A percentile compares a stretch with the other conserved stretches of the same genome.
phyloP scores from a whole-genome alignment of 805 yeast species.

The Candida montana region DNA sequence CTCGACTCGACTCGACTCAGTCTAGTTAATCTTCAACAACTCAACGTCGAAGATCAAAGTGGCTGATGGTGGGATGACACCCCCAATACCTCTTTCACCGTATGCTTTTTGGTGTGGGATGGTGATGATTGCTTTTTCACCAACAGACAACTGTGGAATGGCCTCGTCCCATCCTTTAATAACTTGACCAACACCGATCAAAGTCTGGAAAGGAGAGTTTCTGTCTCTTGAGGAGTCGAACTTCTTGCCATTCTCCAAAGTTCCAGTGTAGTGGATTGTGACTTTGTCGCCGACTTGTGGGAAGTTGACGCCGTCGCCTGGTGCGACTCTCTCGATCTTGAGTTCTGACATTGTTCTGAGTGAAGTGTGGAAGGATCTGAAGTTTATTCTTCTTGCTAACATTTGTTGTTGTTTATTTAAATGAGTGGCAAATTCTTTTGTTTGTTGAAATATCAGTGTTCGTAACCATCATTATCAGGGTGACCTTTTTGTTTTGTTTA shows the following conservation, averaged over 20 bases:
- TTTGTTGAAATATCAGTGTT: too few relatives aligned
- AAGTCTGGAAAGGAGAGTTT: slow-evolving; percentile 91
- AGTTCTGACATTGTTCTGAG: slow-evolving; percentile 24
- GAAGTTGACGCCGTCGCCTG: slow-evolving; percentile 77
- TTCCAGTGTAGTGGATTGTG: slow-evolving; percentile 94
- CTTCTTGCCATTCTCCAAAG: slow-evolving; percentile 90
- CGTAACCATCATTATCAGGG: too few relatives aligned
- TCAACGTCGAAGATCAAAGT: slow-evolving; percentile 85
- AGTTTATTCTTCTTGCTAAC: too few relatives aligned
- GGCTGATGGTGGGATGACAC: slow-evolving; percentile 94
- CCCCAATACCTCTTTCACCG: slow-evolving; percentile 94
- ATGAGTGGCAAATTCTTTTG: too few relatives aligned
- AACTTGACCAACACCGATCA: slow-evolving; percentile 94
- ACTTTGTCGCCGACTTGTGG: slow-evolving; percentile 86
- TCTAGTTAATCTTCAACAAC: slow-evolving; percentile 42
- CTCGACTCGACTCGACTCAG: background rate
- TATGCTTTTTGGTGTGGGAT: slow-evolving; percentile 93
- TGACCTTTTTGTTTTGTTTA: too few relatives aligned
- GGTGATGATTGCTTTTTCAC: slow-evolving; percentile 88
- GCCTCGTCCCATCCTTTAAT: slow-evolving; percentile 97
- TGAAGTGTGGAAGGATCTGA: slow-evolving; percentile 19
- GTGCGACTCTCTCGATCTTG: slow-evolving; percentile 26
- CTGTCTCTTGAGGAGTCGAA: slow-evolving; percentile 95
- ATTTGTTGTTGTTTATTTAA: too few relatives aligned
- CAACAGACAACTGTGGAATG: slow-evolving; percentile 85